Percentiles rank a stretch among this genome's conserved stretches.
These are phyloP conservation scores for Cryptosporidium ryanae DNA, from an alignment of 169 alveolate species.

Conservation along the genomic window DNA sequence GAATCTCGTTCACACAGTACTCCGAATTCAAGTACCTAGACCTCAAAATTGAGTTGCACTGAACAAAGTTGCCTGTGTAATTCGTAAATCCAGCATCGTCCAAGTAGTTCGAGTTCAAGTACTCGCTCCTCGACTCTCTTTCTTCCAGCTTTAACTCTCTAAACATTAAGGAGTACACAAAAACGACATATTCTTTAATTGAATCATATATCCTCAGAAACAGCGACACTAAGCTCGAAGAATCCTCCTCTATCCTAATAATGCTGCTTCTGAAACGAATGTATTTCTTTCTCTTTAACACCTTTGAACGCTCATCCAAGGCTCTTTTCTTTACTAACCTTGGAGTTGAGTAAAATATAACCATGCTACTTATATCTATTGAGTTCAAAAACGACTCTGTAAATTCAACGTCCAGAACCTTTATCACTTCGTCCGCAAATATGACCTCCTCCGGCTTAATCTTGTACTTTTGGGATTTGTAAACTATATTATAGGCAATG, in stretches of 20 bases:
- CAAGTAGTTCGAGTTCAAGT: not conserved
- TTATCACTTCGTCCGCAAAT: constrained; percentile 36
- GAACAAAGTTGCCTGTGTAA: constrained; percentile 8
- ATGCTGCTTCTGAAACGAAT: not conserved
- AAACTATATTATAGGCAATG: constrained; percentile 46
- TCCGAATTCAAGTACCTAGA: constrained; percentile 18
- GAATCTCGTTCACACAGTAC: constrained; percentile 26
- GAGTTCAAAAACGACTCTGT: constrained; percentile 23
- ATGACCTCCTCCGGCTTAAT: constrained; percentile 33
- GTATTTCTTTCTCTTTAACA: not conserved
- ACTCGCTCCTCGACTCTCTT: not conserved
- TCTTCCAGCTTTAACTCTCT: not conserved
- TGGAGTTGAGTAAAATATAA: constrained; percentile 36
- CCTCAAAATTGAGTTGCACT: constrained; percentile 13
- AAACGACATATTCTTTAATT: constrained; percentile 11
- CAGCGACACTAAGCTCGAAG: not conserved
- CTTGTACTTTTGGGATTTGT: constrained; percentile 28
- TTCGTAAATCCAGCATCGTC: not conserved
- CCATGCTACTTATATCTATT: constrained; percentile 9
- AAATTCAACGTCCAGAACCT: constrained; percentile 17
- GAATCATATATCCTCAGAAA: constrained; percentile 18
- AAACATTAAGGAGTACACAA: constrained; percentile 2
- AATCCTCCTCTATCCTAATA: no score
- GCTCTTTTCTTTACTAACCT: not conserved
- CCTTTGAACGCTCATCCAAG: constrained; percentile 8